Evolutionary conservation across 257 asterid genomes (phyloP).

Genomic region (Scutellaria barbata): DNA sequence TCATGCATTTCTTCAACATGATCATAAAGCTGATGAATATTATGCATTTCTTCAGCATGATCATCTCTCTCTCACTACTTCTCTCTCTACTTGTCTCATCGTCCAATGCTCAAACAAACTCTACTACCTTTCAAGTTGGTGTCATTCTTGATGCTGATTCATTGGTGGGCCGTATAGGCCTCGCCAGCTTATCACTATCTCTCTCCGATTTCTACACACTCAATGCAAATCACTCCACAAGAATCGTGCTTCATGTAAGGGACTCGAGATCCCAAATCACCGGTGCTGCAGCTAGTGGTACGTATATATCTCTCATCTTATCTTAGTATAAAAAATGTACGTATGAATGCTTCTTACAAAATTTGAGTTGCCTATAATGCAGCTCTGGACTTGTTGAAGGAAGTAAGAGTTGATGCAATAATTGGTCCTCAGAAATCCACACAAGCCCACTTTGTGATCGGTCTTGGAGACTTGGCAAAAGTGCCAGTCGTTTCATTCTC

Average conservation of each 20-base stretch:
- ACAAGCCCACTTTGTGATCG: conserved; percentile 35
- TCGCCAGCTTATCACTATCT: conserved; percentile 42
- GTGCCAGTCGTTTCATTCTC: conserved; percentile 46
- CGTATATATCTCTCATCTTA: not conserved
- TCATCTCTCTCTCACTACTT: conserved; percentile 18
- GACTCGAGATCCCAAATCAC: conserved; percentile 38
- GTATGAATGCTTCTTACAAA: not conserved
- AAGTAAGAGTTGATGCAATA: conserved; percentile 47
- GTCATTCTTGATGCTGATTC: conserved; percentile 42
- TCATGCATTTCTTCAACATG: not conserved
- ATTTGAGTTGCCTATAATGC: conserved; percentile 8
- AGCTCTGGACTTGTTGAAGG: conserved; percentile 48
- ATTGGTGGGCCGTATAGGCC: conserved; percentile 39
- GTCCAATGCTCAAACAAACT: conserved; percentile 31
- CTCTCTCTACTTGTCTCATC: conserved; percentile 18
- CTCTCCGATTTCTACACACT: conserved; percentile 37
- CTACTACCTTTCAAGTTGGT: conserved; percentile 37
- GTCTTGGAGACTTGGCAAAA: conserved; percentile 35
- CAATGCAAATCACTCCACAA: conserved; percentile 34
- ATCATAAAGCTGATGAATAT: not conserved
- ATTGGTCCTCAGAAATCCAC: conserved; percentile 46
- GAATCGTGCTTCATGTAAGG: conserved; percentile 36
- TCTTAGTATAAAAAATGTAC: too few species aligned
- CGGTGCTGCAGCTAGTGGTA: conserved; percentile 48
- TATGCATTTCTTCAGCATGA: not conserved